Conservation (phyloP, 176 grass and related monocot genomes). For the Raddia distichophylla region DNA sequence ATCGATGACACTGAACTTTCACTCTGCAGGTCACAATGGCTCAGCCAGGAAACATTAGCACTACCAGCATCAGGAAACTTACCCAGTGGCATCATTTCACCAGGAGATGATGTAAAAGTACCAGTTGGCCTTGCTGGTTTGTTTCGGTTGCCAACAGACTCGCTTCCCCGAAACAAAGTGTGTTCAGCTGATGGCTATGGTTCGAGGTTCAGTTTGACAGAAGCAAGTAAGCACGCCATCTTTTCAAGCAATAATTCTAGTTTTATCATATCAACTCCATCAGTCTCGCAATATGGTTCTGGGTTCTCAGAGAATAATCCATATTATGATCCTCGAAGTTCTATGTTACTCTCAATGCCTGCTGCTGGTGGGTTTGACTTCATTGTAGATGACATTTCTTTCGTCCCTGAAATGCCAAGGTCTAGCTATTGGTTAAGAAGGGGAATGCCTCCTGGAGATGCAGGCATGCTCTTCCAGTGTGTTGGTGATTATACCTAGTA, state of each 20-base stretch:
- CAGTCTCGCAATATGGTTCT: conserved; percentile 34
- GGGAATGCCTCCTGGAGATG: conserved; percentile 43
- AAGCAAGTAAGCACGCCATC: neutral
- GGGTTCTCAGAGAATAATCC: conserved; percentile 19
- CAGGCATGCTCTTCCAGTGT: conserved; percentile 34
- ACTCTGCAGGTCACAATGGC: conserved; percentile 30
- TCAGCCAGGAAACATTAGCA: conserved; percentile 41
- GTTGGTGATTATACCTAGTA: conserved; percentile 36
- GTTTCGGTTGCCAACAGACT: conserved; percentile 86
- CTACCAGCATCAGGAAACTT: conserved; percentile 34
- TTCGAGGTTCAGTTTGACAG: conserved; percentile 55
- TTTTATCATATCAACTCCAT: conserved; percentile 25
- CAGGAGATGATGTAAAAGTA: conserved; percentile 46
- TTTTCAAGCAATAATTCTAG: conserved; percentile 44
- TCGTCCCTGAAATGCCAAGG: conserved; percentile 36
- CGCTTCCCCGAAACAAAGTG: conserved; percentile 36
- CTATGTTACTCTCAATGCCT: conserved; percentile 29
- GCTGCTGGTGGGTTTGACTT: conserved; percentile 42
- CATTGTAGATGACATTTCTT: conserved; percentile 25
- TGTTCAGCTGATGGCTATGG: conserved; percentile 21
- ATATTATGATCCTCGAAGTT: conserved; percentile 35
- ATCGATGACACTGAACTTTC: conserved; percentile 38
- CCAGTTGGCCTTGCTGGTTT: conserved; percentile 62
- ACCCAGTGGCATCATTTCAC: conserved; percentile 29
- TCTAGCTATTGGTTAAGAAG: conserved; percentile 34